These are phyloP conservation scores for Neurospora discreta DNA, from an alignment of 495 filamentous ascomycete genomes.

Conservation along the genomic window DNA sequence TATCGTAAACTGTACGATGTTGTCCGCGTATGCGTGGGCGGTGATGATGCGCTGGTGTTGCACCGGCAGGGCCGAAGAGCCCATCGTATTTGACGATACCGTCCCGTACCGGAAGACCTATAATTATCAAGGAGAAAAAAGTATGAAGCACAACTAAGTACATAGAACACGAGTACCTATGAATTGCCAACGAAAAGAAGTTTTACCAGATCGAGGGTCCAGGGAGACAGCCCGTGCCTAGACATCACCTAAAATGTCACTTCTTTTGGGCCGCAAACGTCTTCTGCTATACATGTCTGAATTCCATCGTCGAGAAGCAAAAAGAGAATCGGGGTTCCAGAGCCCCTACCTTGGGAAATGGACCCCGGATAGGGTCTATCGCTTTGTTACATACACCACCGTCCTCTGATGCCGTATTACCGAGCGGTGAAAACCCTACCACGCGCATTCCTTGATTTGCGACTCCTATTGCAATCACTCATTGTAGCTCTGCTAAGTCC, in stretches of 20 bases:
- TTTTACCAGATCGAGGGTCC: not conserved
- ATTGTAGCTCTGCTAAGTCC: not conserved
- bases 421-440: not conserved
- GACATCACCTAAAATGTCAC: not conserved
- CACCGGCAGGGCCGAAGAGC: not conserved
- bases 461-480: not conserved
- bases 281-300: not conserved
- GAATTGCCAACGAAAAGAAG: not conserved
- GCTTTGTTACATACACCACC: not conserved
- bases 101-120: not conserved
- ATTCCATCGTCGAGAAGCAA: not conserved
- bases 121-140: not conserved
- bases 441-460: not conserved
- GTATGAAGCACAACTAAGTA: not conserved
- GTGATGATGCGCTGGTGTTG: not conserved
- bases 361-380: not conserved
- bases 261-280: not conserved
- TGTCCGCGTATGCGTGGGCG: not conserved
- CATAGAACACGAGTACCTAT: not conserved
- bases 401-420: not conserved
- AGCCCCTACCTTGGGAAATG: not conserved
- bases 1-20: not conserved
- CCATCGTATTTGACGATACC: not conserved
- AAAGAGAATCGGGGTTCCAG: not conserved
- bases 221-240: not conserved